Conservation (phyloP, 352 stramenopile genomes). For the Globisporangium acanthophoron region DNA sequence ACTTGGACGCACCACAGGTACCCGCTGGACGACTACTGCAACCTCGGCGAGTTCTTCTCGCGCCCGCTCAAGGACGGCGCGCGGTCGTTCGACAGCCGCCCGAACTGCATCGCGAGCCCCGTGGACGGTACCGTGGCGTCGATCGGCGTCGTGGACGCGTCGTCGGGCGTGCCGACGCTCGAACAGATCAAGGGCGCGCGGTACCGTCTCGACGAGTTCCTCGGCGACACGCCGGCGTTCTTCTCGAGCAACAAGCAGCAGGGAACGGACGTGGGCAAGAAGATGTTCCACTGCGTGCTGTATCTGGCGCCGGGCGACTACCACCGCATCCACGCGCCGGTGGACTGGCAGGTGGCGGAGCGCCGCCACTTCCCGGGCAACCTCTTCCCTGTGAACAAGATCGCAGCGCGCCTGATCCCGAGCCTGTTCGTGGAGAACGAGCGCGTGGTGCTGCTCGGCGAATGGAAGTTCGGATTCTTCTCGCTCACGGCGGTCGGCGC, state of each 20-base stretch:
- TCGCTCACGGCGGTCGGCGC: conserved; percentile 78
- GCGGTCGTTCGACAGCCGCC: conserved; percentile 34
- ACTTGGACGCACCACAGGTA: conserved; percentile 21
- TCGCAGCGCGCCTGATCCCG: conserved; percentile 56
- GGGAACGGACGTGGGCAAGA: conserved; percentile 28
- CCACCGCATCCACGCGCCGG: conserved; percentile 81
- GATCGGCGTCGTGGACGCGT: conserved; percentile 46
- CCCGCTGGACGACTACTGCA: conserved; percentile 62
- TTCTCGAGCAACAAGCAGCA: conserved; percentile 26
- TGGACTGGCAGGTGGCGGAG: conserved; percentile 69
- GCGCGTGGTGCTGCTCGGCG: conserved; percentile 61
- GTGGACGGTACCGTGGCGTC: conserved; percentile 60
- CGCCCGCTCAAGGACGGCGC: conserved; percentile 66
- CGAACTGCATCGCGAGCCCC: conserved; percentile 34
- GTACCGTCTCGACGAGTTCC: conserved; percentile 81
- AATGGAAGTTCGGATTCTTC: conserved; percentile 80
- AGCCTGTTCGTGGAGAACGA: conserved; percentile 85
- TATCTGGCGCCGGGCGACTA: conserved; percentile 86
- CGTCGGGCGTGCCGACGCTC: conserved; percentile 43
- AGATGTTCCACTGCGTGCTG: conserved; percentile 75
- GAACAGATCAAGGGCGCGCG: conserved; percentile 80
- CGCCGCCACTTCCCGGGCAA: conserved; percentile 80
- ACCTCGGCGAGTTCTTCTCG: conserved; percentile 84
- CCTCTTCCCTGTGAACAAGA: conserved; percentile 75
- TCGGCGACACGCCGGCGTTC: conserved; percentile 56